Percentiles rank a stretch among this genome's conserved stretches.
These are phyloP conservation scores for Sequoia sempervirens DNA, from an alignment of 75 land plant genomes.

Conservation along the genomic window DNA sequence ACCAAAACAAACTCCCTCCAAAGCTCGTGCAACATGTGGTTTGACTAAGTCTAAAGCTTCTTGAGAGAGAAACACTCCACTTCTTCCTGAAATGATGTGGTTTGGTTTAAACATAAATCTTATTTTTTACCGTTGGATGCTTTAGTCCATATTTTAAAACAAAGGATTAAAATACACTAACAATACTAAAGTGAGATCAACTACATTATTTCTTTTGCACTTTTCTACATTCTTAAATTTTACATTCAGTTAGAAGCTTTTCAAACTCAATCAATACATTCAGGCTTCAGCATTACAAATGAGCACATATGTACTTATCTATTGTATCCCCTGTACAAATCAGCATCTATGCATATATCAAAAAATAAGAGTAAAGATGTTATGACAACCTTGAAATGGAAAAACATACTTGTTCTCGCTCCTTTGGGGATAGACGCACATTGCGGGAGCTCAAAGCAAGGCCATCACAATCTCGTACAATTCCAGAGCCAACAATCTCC, in stretches of 20 bases:
- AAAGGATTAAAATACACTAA: no score
- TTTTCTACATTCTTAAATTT: background rate
- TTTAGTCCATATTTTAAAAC: no score
- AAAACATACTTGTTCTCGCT: conserved; percentile 65
- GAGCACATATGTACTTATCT: background rate
- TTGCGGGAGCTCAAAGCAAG: conserved; percentile 99
- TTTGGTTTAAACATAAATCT: no score
- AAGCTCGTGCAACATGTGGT: no score
- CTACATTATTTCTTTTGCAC: background rate
- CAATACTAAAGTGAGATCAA: background rate
- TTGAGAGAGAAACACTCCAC: no score
- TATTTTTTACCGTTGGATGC: no score
- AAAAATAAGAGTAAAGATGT: background rate
- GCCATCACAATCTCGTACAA: conserved; percentile 86
- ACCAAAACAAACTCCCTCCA: no score
- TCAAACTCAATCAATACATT: background rate
- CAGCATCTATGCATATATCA: background rate
- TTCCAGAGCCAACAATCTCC: conserved; percentile 62
- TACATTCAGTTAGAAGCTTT: background rate
- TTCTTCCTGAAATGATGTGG: no score
- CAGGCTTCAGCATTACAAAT: background rate
- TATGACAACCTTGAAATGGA: background rate
- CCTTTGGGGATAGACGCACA: conserved; percentile 66
- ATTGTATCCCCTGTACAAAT: background rate
- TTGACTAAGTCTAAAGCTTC: no score